A percentile compares a stretch with the other conserved stretches of the same genome.
phyloP scores from a whole-genome alignment of 208 protist species.

The Perkinsela sp. region DNA sequence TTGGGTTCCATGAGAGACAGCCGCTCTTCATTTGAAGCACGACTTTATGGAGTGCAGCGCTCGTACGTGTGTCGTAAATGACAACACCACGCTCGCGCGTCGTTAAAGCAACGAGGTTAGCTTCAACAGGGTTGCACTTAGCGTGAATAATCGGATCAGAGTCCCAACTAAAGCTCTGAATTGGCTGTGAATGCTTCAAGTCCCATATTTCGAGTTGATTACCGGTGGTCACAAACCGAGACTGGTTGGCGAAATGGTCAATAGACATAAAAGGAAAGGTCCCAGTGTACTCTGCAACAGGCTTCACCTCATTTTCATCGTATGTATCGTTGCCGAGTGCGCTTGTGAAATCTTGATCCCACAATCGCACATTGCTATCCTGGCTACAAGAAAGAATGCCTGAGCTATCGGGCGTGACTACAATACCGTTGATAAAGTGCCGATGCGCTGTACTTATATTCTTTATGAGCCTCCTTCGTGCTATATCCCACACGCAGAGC shows the following conservation, averaged over 20 bases:
- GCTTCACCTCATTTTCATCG: slow-evolving; percentile 12
- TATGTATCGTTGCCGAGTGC: neutral
- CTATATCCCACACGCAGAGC: slow-evolving; percentile 52
- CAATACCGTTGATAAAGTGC: slow-evolving; percentile 72
- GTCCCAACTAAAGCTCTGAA: slow-evolving; percentile 77
- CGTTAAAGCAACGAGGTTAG: slow-evolving; percentile 53
- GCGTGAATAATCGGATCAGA: slow-evolving; percentile 57
- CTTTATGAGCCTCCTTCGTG: slow-evolving; percentile 25
- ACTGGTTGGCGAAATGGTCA: slow-evolving; percentile 64
- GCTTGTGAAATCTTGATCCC: slow-evolving; percentile 47
- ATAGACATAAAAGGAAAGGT: slow-evolving; percentile 67
- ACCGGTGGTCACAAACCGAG: slow-evolving; percentile 70
- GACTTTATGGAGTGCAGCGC: slow-evolving; percentile 66
- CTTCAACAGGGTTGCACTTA: slow-evolving; percentile 77
- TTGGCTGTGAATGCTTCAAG: slow-evolving; percentile 60
- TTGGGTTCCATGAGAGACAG: slow-evolving; percentile 80
- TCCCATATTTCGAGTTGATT: slow-evolving; percentile 65
- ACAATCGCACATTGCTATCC: slow-evolving; percentile 83
- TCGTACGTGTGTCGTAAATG: slow-evolving; percentile 73
- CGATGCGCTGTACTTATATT: slow-evolving; percentile 54
- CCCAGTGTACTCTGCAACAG: slow-evolving; percentile 54
- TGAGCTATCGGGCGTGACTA: slow-evolving; percentile 54
- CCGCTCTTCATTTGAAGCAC: slow-evolving; percentile 73
- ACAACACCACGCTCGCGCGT: slow-evolving; percentile 69
- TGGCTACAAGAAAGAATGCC: slow-evolving; percentile 65